Evolutionary conservation across 768 basidiomycete genomes (phyloP).

Genomic region (Strobilomyces echinocephalus): DNA sequence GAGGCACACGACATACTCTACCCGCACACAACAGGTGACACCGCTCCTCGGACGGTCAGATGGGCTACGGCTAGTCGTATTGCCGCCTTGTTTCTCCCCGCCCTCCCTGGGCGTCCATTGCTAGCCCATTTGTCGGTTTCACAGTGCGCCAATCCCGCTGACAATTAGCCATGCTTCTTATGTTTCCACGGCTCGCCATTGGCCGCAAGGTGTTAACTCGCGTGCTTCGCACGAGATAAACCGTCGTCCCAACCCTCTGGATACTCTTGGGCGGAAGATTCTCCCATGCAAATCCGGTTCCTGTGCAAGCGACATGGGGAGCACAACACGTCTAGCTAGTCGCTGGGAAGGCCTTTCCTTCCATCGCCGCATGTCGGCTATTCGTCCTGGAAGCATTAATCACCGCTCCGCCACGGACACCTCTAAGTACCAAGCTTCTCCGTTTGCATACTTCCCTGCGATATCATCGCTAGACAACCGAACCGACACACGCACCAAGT

Average conservation of each 20-base stretch:
- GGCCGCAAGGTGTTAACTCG: slow-evolving; percentile 12
- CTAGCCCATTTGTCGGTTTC: slow-evolving; percentile 16
- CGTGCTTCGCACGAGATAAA: slow-evolving; percentile 20
- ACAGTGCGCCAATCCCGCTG: slow-evolving; percentile 22
- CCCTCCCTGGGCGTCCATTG: slow-evolving; percentile 2
- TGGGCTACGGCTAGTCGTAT: background rate
- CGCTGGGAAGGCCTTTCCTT: slow-evolving; percentile 18
- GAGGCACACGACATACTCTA: background rate
- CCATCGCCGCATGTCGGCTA: slow-evolving; percentile 22
- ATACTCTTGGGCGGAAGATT: slow-evolving; percentile 11
- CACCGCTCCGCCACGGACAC: slow-evolving; percentile 25
- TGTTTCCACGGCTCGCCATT: slow-evolving; percentile 15
- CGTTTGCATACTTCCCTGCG: slow-evolving; percentile 22
- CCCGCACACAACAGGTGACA: background rate
- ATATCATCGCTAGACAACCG: slow-evolving; percentile 23
- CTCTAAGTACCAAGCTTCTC: slow-evolving; percentile 20
- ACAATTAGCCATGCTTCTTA: slow-evolving; percentile 16
- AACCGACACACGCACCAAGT: slow-evolving; percentile 6
- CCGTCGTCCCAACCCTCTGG: slow-evolving; percentile 6
- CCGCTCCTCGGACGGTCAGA: background rate
- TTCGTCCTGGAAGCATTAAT: slow-evolving; percentile 28
- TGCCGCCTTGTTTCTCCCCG: slow-evolving; percentile 1
- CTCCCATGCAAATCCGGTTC: slow-evolving; percentile 26
- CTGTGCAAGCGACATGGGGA: slow-evolving; percentile 7
- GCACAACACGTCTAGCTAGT: background rate